Conservation (phyloP, 768 basidiomycete species). For the Tricholoma terreum region DNA sequence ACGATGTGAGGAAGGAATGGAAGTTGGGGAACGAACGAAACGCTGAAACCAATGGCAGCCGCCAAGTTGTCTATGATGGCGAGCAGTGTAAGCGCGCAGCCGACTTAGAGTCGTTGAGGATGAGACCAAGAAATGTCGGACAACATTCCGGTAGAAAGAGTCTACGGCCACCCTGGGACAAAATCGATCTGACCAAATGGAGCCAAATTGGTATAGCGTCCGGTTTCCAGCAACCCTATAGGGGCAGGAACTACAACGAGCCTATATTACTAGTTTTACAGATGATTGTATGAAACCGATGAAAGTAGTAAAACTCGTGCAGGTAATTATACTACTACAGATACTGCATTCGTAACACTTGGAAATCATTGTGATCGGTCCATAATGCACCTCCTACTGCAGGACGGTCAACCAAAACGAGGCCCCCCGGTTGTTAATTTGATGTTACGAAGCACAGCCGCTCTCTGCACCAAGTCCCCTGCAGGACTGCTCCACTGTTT, state of each 20-base stretch:
- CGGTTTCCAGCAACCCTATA: too few species aligned
- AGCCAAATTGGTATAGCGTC: neutral
- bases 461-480: slow-evolving; percentile 15
- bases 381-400: too few species aligned
- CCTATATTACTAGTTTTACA: too few species aligned
- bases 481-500: slow-evolving; percentile 29
- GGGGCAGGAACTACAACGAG: too few species aligned
- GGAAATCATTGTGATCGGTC: too few species aligned
- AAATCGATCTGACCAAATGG: neutral
- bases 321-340: too few species aligned
- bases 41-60: neutral
- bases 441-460: slow-evolving; percentile 18
- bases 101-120: neutral
- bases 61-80: neutral
- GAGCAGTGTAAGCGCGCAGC: neutral
- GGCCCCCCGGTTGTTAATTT: slow-evolving; percentile 8
- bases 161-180: neutral
- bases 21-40: neutral
- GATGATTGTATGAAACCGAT: too few species aligned
- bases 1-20: slow-evolving; percentile 3
- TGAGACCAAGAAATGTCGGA: neutral
- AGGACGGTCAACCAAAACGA: too few species aligned
- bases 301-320: too few species aligned
- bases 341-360: too few species aligned
- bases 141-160: too few species aligned